Percentiles rank a stretch among this genome's conserved stretches.
Evolutionary conservation across 495 filamentous ascomycete species (phyloP).

Genomic region (Hypoxylon rickii): DNA sequence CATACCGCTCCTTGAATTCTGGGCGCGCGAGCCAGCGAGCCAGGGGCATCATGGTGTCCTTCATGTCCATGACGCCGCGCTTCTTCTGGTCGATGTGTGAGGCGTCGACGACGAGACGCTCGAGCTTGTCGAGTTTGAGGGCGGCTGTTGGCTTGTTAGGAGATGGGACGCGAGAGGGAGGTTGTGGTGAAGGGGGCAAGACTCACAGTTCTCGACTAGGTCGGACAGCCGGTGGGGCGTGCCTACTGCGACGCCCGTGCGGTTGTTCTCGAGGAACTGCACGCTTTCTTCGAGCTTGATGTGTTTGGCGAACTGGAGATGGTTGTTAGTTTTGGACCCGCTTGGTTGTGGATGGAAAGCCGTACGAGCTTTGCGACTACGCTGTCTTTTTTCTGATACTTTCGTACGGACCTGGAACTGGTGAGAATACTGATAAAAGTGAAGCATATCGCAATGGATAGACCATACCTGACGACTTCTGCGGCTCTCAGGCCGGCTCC

Average conservation of each 20-base stretch:
- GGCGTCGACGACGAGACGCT: constrained; percentile 83
- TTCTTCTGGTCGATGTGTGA: constrained; percentile 93
- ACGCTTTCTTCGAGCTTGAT: constrained; percentile 92
- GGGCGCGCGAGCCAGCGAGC: constrained; percentile 66
- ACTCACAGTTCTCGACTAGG: constrained; percentile 75
- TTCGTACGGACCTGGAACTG: constrained; percentile 64
- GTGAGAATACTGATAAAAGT: constrained; percentile 1
- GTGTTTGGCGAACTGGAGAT: constrained; percentile 83
- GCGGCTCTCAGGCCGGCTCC: constrained; percentile 80
- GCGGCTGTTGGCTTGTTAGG: constrained; percentile 55
- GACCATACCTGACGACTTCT: constrained; percentile 67
- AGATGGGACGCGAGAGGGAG: constrained; percentile 2
- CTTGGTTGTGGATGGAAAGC: neutral
- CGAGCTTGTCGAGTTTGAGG: constrained; percentile 67
- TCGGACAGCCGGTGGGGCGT: constrained; percentile 83
- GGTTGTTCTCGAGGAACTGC: constrained; percentile 68
- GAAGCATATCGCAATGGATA: neutral
- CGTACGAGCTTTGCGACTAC: constrained; percentile 77
- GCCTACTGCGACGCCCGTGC: constrained; percentile 84
- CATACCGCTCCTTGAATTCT: constrained; percentile 73
- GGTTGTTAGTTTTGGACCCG: constrained; percentile 8
- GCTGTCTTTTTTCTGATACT: constrained; percentile 76
- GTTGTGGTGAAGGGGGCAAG: neutral
- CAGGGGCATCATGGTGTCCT: constrained; percentile 79
- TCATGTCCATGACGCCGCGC: constrained; percentile 89